phyloP scores from a whole-genome alignment of 192 early-diverging fungal species.

The Tieghemiomyces parasiticus region DNA sequence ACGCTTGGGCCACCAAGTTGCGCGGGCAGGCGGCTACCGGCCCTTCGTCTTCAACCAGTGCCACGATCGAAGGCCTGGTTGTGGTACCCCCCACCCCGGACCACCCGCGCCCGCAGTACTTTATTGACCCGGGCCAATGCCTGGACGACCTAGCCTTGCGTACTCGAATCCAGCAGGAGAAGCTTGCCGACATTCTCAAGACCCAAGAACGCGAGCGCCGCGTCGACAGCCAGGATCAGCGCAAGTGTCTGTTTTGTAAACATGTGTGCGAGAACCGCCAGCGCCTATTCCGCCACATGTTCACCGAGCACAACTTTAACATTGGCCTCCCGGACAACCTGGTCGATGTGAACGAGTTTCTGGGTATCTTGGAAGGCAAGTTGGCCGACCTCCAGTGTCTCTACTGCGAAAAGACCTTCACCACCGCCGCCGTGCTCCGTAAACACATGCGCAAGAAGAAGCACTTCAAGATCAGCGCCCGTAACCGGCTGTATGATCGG shows the following conservation, averaged over 20 bases:
- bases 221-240: slow-evolving; percentile 39
- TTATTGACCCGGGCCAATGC: slow-evolving; percentile 42
- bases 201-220: slow-evolving; percentile 58
- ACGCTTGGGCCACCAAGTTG: slow-evolving; percentile 48
- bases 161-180: slow-evolving; percentile 50
- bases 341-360: slow-evolving; percentile 67
- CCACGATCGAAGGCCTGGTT: slow-evolving; percentile 9
- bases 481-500: slow-evolving; percentile 79
- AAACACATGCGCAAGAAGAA: slow-evolving; percentile 99
- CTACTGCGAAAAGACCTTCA: slow-evolving; percentile 91
- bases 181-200: slow-evolving; percentile 54
- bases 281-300: slow-evolving; percentile 75
- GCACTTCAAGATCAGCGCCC: slow-evolving; percentile 87
- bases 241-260: slow-evolving; percentile 92
- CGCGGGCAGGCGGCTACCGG: slow-evolving; percentile 13
- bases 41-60: slow-evolving; percentile 9
- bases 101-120: slow-evolving; percentile 16
- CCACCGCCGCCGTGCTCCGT: slow-evolving; percentile 68
- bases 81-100: slow-evolving; percentile 7
- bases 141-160: slow-evolving; percentile 47
- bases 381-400: slow-evolving; percentile 62
- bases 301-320: slow-evolving; percentile 82
- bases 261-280: slow-evolving; percentile 52
- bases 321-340: slow-evolving; percentile 86
- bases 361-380: slow-evolving; percentile 58